A percentile compares a stretch with the other conserved stretches of the same genome.
These are phyloP conservation scores for Jackrogersella minutella DNA, from an alignment of 495 filamentous ascomycete species.

Conservation along the genomic window DNA sequence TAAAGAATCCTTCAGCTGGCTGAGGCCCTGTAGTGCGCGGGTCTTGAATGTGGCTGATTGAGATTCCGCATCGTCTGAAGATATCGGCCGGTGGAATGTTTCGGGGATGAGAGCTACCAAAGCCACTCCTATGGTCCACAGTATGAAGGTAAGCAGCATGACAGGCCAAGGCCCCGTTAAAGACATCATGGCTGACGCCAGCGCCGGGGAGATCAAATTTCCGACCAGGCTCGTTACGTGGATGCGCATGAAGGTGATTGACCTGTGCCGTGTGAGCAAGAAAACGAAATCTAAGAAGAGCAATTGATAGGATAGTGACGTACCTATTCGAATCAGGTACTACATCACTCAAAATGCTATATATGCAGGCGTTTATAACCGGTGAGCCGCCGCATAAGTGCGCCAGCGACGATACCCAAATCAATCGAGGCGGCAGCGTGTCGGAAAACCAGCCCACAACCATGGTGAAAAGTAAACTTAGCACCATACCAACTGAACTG, in stretches of 20 bases:
- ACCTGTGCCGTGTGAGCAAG: conserved; percentile 43
- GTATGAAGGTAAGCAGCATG: conserved; percentile 48
- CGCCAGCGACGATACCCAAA: conserved; percentile 63
- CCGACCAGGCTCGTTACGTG: conserved; percentile 57
- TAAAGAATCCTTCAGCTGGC: conserved; percentile 34
- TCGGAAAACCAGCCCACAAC: conserved; percentile 51
- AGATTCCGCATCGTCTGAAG: neutral
- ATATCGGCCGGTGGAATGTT: conserved; percentile 43
- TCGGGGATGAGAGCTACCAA: conserved; percentile 56
- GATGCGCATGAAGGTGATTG: conserved; percentile 62
- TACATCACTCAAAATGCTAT: conserved; percentile 66
- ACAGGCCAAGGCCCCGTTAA: conserved; percentile 64
- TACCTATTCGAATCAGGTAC: conserved; percentile 63
- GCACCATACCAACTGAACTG: conserved; percentile 44
- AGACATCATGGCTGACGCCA: conserved; percentile 65
- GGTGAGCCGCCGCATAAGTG: conserved; percentile 62
- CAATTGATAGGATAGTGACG: neutral
- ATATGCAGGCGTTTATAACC: conserved; percentile 60
- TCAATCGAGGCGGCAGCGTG: conserved; percentile 56
- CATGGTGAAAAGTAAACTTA: conserved; percentile 48
- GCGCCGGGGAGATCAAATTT: conserved; percentile 59
- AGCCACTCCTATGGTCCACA: conserved; percentile 40
- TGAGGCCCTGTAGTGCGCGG: conserved; percentile 16
- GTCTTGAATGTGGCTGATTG: conserved; percentile 17
- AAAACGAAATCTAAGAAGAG: neutral